Evolutionary conservation across 495 filamentous ascomycete species (phyloP).

Genomic region (Neurospora tetraspora): DNA sequence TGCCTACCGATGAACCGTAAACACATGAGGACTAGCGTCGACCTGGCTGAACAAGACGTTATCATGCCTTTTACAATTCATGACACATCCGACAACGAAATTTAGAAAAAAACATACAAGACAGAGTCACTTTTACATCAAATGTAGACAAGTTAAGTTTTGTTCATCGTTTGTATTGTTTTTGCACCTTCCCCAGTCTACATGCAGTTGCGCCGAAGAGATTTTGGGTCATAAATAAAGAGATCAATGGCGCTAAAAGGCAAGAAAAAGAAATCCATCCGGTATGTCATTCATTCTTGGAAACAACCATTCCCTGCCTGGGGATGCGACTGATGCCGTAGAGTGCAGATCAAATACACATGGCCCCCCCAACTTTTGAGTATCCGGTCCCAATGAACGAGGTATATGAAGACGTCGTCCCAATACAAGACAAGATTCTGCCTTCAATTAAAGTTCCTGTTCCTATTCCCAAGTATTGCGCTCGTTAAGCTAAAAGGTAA

Average conservation of each 20-base stretch:
- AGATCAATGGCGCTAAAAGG: conserved; percentile 21
- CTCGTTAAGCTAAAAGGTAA: conserved; percentile 15
- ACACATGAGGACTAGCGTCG: background rate
- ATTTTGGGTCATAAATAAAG: conserved; percentile 22
- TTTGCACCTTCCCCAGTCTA: conserved; percentile 35
- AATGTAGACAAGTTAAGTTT: background rate
- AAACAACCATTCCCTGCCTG: conserved; percentile 22
- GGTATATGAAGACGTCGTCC: conserved; percentile 22
- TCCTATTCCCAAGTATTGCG: conserved; percentile 13
- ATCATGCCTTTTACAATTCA: background rate
- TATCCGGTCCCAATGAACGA: conserved; percentile 17
- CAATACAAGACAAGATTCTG: conserved; percentile 14
- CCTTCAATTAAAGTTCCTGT: conserved; percentile 12
- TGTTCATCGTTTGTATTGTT: conserved; percentile 6
- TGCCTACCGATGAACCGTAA: background rate
- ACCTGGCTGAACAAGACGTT: background rate
- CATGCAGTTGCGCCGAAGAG: conserved; percentile 33
- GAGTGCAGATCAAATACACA: conserved; percentile 19
- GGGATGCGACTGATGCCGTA: conserved; percentile 14
- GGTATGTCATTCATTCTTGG: conserved; percentile 22
- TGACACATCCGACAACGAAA: background rate
- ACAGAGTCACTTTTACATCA: background rate
- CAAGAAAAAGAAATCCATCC: conserved; percentile 24
- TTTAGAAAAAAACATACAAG: background rate
- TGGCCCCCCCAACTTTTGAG: conserved; percentile 14